Conservation (phyloP, 108 stramenopile species). For the Nitzschia sp. region DNA sequence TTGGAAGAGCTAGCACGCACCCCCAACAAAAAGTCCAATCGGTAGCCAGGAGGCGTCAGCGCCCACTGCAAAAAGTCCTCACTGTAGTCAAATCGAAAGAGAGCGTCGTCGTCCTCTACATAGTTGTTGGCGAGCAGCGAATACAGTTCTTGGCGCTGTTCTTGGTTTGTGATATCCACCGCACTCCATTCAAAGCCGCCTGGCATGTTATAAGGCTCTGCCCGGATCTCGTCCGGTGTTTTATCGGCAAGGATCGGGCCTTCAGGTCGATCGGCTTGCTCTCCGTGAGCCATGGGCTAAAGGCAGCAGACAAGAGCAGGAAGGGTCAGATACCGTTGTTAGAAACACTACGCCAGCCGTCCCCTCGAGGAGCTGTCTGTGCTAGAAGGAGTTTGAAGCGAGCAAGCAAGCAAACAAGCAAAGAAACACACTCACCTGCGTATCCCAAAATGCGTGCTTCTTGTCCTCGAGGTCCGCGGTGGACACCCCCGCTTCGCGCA, state of each 20-base stretch:
- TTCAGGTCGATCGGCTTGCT: slow-evolving; percentile 39
- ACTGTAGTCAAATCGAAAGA: slow-evolving; percentile 98
- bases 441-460: slow-evolving; percentile 96
- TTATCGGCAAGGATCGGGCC: slow-evolving; percentile 86
- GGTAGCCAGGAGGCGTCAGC: slow-evolving; percentile 92
- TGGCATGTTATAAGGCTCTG: slow-evolving; percentile 96
- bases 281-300: slow-evolving; percentile 51
- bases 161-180: slow-evolving; percentile 75
- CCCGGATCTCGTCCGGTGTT: slow-evolving; percentile 78
- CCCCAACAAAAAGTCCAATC: slow-evolving; percentile 84
- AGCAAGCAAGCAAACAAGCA: too few species aligned
- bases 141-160: slow-evolving; percentile 88
- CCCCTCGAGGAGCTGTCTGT: too few species aligned
- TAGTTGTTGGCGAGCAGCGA: slow-evolving; percentile 95
- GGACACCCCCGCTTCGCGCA: slow-evolving; percentile 33
- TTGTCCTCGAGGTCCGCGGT: slow-evolving; percentile 37
- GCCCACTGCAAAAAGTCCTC: slow-evolving; percentile 93
- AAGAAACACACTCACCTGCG: slow-evolving; percentile 74
- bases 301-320: not conserved
- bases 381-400: too few species aligned
- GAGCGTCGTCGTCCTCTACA: slow-evolving; percentile 97
- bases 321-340: not conserved
- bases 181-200: slow-evolving; percentile 93
- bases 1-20: slow-evolving; percentile 76
- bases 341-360: too few species aligned